Evolutionary conservation across 495 filamentous ascomycete species (phyloP).

Genomic region (Thozetella sp.): DNA sequence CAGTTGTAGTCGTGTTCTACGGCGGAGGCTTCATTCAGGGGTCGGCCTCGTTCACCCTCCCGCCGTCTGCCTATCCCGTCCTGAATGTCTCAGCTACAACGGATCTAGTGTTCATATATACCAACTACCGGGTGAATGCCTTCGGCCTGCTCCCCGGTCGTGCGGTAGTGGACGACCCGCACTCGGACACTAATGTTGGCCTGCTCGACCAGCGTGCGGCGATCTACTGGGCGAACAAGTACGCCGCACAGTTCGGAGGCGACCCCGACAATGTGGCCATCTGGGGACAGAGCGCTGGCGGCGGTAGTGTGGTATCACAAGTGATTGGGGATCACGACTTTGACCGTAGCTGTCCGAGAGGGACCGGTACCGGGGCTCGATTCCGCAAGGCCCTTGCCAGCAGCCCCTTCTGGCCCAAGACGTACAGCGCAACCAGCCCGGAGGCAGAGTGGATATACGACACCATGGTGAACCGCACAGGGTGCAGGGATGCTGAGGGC

Average conservation of each 20-base stretch:
- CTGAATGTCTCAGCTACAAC: constrained; percentile 48
- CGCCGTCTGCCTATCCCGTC: constrained; percentile 58
- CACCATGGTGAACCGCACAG: constrained; percentile 41
- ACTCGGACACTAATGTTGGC: constrained; percentile 52
- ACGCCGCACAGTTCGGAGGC: constrained; percentile 54
- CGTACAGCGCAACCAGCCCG: constrained; percentile 49
- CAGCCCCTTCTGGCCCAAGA: constrained; percentile 64
- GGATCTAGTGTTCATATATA: constrained; percentile 54
- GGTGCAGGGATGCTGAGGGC: constrained; percentile 31
- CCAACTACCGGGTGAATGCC: constrained; percentile 59
- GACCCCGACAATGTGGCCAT: constrained; percentile 39
- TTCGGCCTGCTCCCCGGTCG: constrained; percentile 60
- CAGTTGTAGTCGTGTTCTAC: constrained; percentile 62
- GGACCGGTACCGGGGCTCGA: constrained; percentile 22
- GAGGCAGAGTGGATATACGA: constrained; percentile 53
- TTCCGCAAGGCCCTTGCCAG: constrained; percentile 59
- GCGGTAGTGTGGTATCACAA: constrained; percentile 56
- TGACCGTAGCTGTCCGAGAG: constrained; percentile 4
- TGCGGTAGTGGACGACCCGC: constrained; percentile 44
- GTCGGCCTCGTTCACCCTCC: constrained; percentile 50
- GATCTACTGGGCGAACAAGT: constrained; percentile 52
- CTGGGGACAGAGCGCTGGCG: constrained; percentile 51
- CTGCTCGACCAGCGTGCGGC: constrained; percentile 50
- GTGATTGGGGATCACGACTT: constrained; percentile 36
- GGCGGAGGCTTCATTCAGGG: constrained; percentile 66